Evolutionary conservation across 306 rosid genomes (phyloP), one percentile per base, ranked within the genome.

Genomic region (Canavalia ensiformis): DNA sequence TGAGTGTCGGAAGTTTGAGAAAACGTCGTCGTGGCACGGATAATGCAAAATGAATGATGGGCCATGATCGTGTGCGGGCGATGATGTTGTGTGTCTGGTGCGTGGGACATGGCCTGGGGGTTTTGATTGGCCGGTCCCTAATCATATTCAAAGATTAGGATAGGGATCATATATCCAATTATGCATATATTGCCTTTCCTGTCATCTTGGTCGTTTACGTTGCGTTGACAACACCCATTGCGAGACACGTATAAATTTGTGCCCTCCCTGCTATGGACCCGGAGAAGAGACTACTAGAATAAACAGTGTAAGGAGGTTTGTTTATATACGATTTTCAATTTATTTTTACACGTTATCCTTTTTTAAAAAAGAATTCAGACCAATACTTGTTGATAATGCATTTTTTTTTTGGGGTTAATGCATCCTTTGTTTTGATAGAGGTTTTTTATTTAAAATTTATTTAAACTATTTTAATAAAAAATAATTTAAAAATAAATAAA

Each of bases 11-110:
- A 8, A 42, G 46, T n/a, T 41, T 6, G 52, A 42, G 4, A 0
- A 52, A 52, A 77, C 74, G 74, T 6, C 44, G 81, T 64, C 65
- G 81, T 77, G 39, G 44, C 34, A 46, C 2, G 47, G 8, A 4
- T 39, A 3, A 13, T 10, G 29, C 8, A 12, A n/a, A 55, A 44
- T 66, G 74, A 78, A 54, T 64, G 81, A 63, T 62, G 55, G 52
- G 81, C 58, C 46, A 42, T 13, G 29, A 67, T 78, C 47, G 0
- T 6, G 8, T 78, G 75, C 67, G 12, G 35, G 39, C 3, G 81
- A 64, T 66, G 66, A 39, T 78, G 68, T 49, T 13, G 29, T 51
- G 50, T 67, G 52, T 39, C 66, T 52, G 74, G 45, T 37, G 52
- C 1, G 67, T 66, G 67, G 74, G 67, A 30, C 81, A 55, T 8